Percentiles rank a stretch among this genome's conserved stretches.
phyloP scores from a whole-genome alignment of 2,329 filamentous ascomycete species.

The Trichoderma asperellum region DNA sequence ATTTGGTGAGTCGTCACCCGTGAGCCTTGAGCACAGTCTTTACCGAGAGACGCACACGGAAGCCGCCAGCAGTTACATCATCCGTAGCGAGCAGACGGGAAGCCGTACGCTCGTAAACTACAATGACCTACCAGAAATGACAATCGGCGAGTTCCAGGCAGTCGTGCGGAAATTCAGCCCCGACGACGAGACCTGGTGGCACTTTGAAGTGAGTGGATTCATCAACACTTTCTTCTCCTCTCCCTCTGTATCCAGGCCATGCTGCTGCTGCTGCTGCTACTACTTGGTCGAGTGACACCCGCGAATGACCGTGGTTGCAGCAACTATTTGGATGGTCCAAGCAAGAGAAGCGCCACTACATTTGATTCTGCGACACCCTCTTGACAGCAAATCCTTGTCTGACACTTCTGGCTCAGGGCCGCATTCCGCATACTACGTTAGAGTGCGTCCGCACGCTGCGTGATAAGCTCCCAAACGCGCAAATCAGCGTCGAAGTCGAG shows the following conservation, averaged over 20 bases:
- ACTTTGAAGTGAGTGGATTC: slow-evolving; percentile 64
- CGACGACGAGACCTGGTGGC: slow-evolving; percentile 61
- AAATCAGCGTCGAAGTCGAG: slow-evolving; percentile 72
- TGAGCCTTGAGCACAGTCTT: slow-evolving; percentile 61
- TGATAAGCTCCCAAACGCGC: slow-evolving; percentile 46
- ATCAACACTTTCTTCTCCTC: background rate
- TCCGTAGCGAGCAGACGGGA: slow-evolving; percentile 61
- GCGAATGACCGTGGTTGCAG: slow-evolving; percentile 5
- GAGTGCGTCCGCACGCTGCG: slow-evolving; percentile 63
- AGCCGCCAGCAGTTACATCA: slow-evolving; percentile 70
- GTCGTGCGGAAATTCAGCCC: slow-evolving; percentile 47
- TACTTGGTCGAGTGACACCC: background rate
- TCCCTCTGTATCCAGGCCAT: background rate
- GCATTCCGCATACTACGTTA: slow-evolving; percentile 63
- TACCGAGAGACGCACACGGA: slow-evolving; percentile 59
- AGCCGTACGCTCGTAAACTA: slow-evolving; percentile 73
- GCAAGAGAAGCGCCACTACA: slow-evolving; percentile 7
- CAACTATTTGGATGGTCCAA: background rate
- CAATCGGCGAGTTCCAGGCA: slow-evolving; percentile 58
- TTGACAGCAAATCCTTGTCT: slow-evolving; percentile 14
- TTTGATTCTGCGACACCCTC: slow-evolving; percentile 8
- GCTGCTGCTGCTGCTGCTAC: background rate
- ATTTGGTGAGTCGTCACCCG: slow-evolving; percentile 48
- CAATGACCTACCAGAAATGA: slow-evolving; percentile 71
- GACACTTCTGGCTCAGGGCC: slow-evolving; percentile 52